phyloP scores from a whole-genome alignment of 371 early-diverging fungal genomes.

The Mortierella sp. region DNA sequence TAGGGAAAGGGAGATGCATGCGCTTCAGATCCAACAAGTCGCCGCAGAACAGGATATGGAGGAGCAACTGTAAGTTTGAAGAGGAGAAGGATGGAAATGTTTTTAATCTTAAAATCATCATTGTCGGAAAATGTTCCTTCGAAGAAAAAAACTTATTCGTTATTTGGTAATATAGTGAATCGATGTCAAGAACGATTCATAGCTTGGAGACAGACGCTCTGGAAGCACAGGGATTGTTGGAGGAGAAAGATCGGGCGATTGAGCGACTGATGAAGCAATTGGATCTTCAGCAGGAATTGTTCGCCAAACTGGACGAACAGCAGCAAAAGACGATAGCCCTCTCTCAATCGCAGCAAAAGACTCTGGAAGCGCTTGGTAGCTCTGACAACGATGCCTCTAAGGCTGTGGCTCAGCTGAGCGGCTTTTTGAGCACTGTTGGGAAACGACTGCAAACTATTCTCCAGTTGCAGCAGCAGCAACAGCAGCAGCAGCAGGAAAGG shows the following conservation, averaged over 20 bases:
- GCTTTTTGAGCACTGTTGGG: slow-evolving; percentile 16
- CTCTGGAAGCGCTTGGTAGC: slow-evolving; percentile 8
- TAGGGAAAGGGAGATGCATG: slow-evolving; percentile 36
- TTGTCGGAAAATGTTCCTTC: too few relatives aligned
- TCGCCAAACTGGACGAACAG: slow-evolving; percentile 44
- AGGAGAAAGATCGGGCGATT: slow-evolving; percentile 49
- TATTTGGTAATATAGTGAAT: slow-evolving; percentile 25
- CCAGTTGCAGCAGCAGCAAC: slow-evolving; percentile 26
- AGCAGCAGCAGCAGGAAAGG: slow-evolving; percentile 11
- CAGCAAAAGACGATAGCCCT: slow-evolving; percentile 41
- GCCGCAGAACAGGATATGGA: slow-evolving; percentile 18
- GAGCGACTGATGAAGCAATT: slow-evolving; percentile 47
- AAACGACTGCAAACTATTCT: slow-evolving; percentile 29
- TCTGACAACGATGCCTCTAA: slow-evolving; percentile 8
- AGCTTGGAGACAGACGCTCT: slow-evolving; percentile 42
- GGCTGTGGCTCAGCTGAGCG: slow-evolving; percentile 10
- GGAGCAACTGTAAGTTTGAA: slow-evolving; percentile 45
- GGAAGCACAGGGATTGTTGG: slow-evolving; percentile 40
- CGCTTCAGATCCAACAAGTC: slow-evolving; percentile 24
- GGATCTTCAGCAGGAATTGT: slow-evolving; percentile 44
- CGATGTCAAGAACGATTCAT: slow-evolving; percentile 37
- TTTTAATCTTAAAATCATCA: too few relatives aligned
- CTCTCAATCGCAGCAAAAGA: slow-evolving; percentile 36
- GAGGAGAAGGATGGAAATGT: too few relatives aligned
- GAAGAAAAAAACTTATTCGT: too few relatives aligned